Conservation (phyloP, 2,329 filamentous ascomycete genomes). For the Colletotrichum cordylinicola region DNA sequence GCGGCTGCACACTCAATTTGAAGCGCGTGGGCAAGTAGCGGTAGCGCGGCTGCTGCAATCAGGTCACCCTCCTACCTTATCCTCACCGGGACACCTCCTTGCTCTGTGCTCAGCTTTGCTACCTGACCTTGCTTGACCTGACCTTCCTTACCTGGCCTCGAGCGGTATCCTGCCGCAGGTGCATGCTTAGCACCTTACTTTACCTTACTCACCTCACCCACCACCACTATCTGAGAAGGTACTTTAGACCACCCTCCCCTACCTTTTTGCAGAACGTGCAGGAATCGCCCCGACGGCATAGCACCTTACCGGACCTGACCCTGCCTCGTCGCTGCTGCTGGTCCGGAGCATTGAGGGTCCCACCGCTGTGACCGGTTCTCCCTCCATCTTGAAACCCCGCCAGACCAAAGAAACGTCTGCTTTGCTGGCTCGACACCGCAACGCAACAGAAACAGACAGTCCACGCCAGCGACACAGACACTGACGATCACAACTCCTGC, state of each 20-base stretch:
- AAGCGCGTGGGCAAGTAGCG: constrained; percentile 1
- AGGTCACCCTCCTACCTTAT: background rate
- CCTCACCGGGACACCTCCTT: background rate
- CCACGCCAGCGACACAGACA: background rate
- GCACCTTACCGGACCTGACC: background rate
- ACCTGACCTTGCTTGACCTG: background rate
- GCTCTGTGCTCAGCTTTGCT: background rate
- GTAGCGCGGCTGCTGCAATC: background rate
- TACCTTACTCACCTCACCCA: constrained; percentile 4
- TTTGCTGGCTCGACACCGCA: background rate
- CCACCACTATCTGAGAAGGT: background rate
- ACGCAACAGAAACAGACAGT: background rate
- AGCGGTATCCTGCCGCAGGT: background rate
- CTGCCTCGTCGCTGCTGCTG: background rate
- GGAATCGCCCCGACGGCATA: background rate
- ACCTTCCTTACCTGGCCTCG: background rate
- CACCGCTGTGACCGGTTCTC: constrained; percentile 20
- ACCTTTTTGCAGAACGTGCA: background rate
- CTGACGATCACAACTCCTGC: background rate
- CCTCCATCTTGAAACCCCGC: constrained; percentile 35
- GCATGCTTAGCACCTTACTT: background rate
- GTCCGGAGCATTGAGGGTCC: constrained; percentile 16
- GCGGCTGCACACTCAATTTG: constrained; percentile 3
- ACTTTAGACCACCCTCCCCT: background rate
- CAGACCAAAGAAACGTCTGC: constrained; percentile 20